Base-by-base conservation (phyloP, 208 protist genomes). In the Crithidia acanthocephali region DNA sequence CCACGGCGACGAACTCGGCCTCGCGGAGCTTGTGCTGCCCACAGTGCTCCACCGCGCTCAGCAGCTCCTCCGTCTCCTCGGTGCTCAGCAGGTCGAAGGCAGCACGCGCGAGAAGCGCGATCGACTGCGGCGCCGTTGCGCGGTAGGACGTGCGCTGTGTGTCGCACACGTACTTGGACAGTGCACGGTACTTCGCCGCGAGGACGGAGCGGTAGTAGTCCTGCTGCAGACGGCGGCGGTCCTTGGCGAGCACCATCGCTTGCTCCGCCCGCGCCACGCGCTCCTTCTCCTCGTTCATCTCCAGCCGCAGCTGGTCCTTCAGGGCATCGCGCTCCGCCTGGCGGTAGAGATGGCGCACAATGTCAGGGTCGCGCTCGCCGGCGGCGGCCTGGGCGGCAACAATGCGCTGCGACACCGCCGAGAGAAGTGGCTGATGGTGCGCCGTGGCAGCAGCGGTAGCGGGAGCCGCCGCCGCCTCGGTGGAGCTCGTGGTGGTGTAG, bases 41-140 rank as follows among this genome's bases (percentile, higher is more conserved):
- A 57, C 76, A 90, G 47, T 79, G 5, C 68, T 81, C 68, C 23
- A 96, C 33, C 0, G 84, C 79, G 11, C 66, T 60, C 23, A 85
- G 58, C 23, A 94, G 58, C 74, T 93, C 91, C 53, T 87, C 83
- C 23, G 84, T 61, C 48, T 96, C 88, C 0, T 82, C 80, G 0
- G 82, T 40, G 35, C 80, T 85, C n/a, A 96, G 68, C 32, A 90
- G 15, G 51, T 86, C 70, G 15, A 89, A 69, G 15, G 86, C 72
- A 35, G 85, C 91, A 1, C 80, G 74, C 9, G 84, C 76, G 35
- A 96, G 61, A 10, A 75, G 71, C 8, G 85, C 74, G 16, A 90
- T 74, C 32, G 68, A 68, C 53, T 90, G 79, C 30, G 84, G 67
- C n/a, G 61, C 60, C 0, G 59, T 59, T 10, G 70, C 67, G 22